Evolutionary conservation across 2,329 filamentous ascomycete genomes (phyloP).

Genomic region (Rutstroemia sydowiana): DNA sequence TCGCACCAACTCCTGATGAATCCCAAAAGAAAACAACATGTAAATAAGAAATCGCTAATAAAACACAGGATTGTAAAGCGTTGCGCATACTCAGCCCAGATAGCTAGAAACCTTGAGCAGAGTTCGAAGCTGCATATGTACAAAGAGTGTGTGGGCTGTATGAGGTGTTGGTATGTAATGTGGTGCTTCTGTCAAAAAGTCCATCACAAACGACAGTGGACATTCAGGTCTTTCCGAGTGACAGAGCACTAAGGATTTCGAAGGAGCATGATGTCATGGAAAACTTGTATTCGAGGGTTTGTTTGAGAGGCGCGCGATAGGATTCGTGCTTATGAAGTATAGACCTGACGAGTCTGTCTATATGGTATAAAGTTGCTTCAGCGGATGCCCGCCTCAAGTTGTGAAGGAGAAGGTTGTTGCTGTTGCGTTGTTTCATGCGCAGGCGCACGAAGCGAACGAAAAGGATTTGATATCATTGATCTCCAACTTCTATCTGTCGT

Average conservation of each 20-base stretch:
- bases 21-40: constrained; percentile 7
- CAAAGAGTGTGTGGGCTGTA: too few species aligned
- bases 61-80: constrained; percentile 1
- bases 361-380: background rate
- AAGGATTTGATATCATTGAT: constrained; percentile 21
- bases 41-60: constrained; percentile 19
- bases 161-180: background rate
- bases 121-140: background rate
- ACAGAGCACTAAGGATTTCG: too few species aligned
- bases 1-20: too few species aligned
- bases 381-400: constrained; percentile 28
- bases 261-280: too few species aligned
- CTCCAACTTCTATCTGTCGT: constrained; percentile 20
- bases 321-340: too few species aligned
- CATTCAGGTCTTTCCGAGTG: too few species aligned
- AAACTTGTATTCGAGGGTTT: too few species aligned
- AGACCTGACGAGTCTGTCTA: too few species aligned
- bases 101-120: too few species aligned
- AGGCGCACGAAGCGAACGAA: constrained; percentile 20
- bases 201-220: too few species aligned
- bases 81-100: too few species aligned
- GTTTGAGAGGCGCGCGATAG: too few species aligned
- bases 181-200: background rate
- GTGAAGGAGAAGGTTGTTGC: constrained; percentile 25
- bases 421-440: constrained; percentile 13